Conservation (phyloP, 306 rosid genomes). For the Ormosia emarginata region DNA sequence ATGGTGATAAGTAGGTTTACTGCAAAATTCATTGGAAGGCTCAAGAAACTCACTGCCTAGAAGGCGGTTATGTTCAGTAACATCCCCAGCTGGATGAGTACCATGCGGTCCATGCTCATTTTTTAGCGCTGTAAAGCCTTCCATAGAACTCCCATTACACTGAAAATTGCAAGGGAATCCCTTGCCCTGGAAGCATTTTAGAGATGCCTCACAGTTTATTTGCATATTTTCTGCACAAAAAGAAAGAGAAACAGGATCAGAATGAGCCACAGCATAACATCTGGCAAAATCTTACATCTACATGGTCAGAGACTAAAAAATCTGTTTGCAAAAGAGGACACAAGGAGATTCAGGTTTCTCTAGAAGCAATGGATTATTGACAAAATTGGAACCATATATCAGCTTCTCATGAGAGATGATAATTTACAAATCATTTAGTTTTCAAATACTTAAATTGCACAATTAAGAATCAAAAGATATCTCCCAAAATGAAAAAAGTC, state of each 20-base stretch:
- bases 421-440: constrained; percentile 1
- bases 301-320: constrained; percentile 2
- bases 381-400: not conserved
- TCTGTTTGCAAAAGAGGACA: not conserved
- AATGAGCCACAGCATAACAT: not conserved
- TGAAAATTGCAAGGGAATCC: constrained; percentile 59
- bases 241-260: constrained; percentile 21
- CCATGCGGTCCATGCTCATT: constrained; percentile 36
- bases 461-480: not conserved
- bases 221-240: constrained; percentile 69
- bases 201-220: constrained; percentile 79
- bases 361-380: not conserved
- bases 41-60: constrained; percentile 56
- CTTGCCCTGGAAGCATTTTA: constrained; percentile 79
- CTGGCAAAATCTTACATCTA: not conserved
- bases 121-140: constrained; percentile 48
- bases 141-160: constrained; percentile 55
- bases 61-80: constrained; percentile 45
- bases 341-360: not conserved
- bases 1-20: constrained; percentile 56
- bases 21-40: constrained; percentile 56
- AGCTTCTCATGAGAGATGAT: not conserved
- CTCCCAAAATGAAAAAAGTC: not conserved
- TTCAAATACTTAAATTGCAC: constrained; percentile 9
- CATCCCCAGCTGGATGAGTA: constrained; percentile 51